Conservation (phyloP, 2,329 filamentous ascomycete species). For the Chrysoporthe austroafricana region DNA sequence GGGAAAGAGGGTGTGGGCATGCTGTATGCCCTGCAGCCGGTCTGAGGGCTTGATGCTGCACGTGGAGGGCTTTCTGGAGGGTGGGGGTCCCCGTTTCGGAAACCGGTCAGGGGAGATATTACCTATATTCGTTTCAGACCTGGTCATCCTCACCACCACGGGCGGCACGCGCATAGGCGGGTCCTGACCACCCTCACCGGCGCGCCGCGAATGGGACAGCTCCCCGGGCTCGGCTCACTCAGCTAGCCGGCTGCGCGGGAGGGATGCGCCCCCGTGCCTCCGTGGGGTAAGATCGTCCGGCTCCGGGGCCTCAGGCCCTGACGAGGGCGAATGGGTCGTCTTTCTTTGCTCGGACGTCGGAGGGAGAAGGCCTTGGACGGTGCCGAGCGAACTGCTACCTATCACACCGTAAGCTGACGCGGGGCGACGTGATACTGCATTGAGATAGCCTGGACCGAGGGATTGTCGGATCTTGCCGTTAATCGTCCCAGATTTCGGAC, state of each 20-base stretch:
- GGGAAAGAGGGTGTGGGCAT: background rate
- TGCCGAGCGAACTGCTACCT: too few relatives aligned
- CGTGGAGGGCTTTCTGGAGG: background rate
- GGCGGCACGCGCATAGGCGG: background rate
- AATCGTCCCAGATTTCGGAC: background rate
- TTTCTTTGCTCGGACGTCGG: too few relatives aligned
- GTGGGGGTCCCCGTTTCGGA: background rate
- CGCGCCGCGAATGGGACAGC: slow-evolving; percentile 5
- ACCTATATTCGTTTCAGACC: slow-evolving; percentile 2
- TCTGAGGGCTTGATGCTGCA: slow-evolving; percentile 8
- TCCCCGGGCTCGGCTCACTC: slow-evolving; percentile 10
- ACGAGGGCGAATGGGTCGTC: background rate
- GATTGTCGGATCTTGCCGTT: background rate
- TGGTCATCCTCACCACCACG: slow-evolving; percentile 1
- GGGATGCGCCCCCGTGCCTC: background rate
- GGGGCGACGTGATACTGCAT: too few relatives aligned
- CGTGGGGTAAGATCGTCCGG: background rate
- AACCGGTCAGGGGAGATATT: slow-evolving; percentile 12
- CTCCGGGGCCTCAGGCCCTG: background rate
- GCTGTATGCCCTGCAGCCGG: slow-evolving; percentile 12
- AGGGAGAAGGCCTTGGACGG: too few relatives aligned
- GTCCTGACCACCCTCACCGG: slow-evolving; percentile 8
- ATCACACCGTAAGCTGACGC: too few relatives aligned
- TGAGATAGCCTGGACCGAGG: too few relatives aligned
- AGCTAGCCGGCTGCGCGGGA: background rate